Base-by-base conservation (phyloP, 768 basidiomycete genomes). In the Strobilomyces dryophilus region DNA sequence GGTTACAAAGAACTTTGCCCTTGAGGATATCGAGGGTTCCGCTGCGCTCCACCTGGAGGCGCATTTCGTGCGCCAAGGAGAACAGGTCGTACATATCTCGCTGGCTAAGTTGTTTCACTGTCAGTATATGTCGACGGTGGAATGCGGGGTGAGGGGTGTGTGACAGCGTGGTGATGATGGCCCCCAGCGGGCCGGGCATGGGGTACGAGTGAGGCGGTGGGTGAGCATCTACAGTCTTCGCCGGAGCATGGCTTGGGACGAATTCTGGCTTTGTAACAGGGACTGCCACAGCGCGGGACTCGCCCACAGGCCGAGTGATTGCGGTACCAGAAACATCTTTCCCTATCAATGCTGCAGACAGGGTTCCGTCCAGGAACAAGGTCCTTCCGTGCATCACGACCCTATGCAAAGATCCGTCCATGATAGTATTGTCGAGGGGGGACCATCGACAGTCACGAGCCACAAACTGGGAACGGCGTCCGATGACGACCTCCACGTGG, bases 31-130 rank as follows among this genome's bases (percentile, higher is more conserved):
- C 93, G 51, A 98, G 76, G 1, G 81, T 79, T 2, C 94, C 92
- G 62, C 84, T 88, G 29, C 94, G 82, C 71, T 99, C 97, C 14
- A 98, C 94, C 64, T 94, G 94, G 35, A 92, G 79, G 46, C 92
- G 88, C 94, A 99, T 95, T 73, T 99, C 97, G 60, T 92, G 87
- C 1, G 97, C 95, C 46, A 98, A 75, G 43, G 90, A 85, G 76
- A 98, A 99, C 37, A 99, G 82, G 56, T 91, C 89, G 65, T 98
- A 89, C 55, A 98, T 78, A 62, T 99, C 94, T 41, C 86, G 84
- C 50, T 89, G 84, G 35, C 76, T 83, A 72, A 98, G 94, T 59
- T 98, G 93, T 66, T 94, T 97, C 55, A 98, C 93, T 0, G 92
- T 85, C 17, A 98, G 82, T 54, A 98, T 92, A 67, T 98, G 92